Evolutionary conservation across 148 eudicot species (phyloP).

Genomic region (Dysphania ambrosioides): DNA sequence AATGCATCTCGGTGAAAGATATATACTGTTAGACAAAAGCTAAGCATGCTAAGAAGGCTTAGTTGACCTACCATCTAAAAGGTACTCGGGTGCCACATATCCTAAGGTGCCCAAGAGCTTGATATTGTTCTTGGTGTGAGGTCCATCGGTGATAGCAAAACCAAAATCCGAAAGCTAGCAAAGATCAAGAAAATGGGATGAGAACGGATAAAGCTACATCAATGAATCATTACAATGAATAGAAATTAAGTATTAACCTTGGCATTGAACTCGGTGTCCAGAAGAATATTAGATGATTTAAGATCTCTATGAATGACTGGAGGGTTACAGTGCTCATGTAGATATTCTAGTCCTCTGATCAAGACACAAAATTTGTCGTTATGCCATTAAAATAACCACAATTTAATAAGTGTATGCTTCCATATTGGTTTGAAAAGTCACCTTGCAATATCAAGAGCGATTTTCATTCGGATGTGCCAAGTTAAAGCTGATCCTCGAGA

Average conservation of each 20-base stretch:
- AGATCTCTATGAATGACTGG: conserved; percentile 82
- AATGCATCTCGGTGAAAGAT: conserved; percentile 8
- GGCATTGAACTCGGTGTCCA: conserved; percentile 66
- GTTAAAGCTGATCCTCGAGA: conserved; percentile 61
- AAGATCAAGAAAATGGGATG: conserved; percentile 2
- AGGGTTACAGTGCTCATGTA: conserved; percentile 75
- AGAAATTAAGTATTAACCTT: conserved; percentile 38
- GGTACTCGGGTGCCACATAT: conserved; percentile 89
- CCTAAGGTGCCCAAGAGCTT: conserved; percentile 88
- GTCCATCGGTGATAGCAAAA: conserved; percentile 54
- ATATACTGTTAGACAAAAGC: conserved; percentile 15
- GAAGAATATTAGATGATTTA: conserved; percentile 79
- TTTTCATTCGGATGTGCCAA: conserved; percentile 60
- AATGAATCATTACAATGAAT: neutral
- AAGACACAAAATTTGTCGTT: conserved; percentile 26
- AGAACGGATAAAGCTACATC: neutral
- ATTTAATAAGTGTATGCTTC: neutral
- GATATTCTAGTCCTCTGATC: conserved; percentile 71
- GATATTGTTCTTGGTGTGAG: conserved; percentile 49
- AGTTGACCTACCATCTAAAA: conserved; percentile 64
- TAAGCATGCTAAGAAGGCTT: conserved; percentile 15
- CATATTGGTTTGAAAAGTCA: conserved; percentile 19
- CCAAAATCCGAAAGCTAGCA: conserved; percentile 83
- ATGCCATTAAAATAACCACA: neutral
- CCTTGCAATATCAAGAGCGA: conserved; percentile 71